Base-by-base conservation (phyloP, 805 yeast species). In the Starmerella stigmatis region DNA sequence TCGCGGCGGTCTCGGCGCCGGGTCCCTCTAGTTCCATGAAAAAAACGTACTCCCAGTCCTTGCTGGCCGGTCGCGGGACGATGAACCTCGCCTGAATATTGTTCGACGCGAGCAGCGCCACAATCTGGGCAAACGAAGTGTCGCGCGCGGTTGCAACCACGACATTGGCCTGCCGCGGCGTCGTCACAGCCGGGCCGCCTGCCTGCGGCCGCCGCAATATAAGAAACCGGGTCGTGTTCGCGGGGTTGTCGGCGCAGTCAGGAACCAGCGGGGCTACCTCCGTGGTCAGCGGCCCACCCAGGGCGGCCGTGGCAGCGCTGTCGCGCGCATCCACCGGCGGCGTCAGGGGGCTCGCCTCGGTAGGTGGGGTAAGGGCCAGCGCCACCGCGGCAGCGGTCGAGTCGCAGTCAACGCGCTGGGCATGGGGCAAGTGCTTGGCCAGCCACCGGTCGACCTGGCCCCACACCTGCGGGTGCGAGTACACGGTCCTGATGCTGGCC, bases 391-490 rank as follows among this genome's bases (percentile, higher is more conserved):
- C 75, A 0, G 95, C 81, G 0, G 97, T 89, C 0, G 96, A 85
- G 2, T 73, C 69, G 2, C 79, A 70, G 61, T 86, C 95, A 15
- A 81, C 68, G 48, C 64, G 70, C 42, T 70, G 71, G 27, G 73
- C 66, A 12, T 59, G 45, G 47, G 58, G 67, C 50, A 51, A 51
- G 16, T 66, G 58, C 38, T 53, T 41, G 26, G 51, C 41, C 33
- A 82, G 59, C 66, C 83, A 92, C 19, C 66, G 60, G 3, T 72
- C 66, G 41, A 84, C 79, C 60, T 89, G 98, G 9, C 96, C 94
- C 98, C 98, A 89, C 0, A 88, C 98, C 62, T 89, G 98, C 2
- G 98, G 96, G 63, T 89, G 98, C 3, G 96, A 83, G 64, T 83
- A 84, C 16, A 89, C 72, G 26, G 70, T 73, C 13, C 59, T 63